Evolutionary conservation across 169 alveolate species (phyloP).

Genomic region (Plasmodium inui): DNA sequence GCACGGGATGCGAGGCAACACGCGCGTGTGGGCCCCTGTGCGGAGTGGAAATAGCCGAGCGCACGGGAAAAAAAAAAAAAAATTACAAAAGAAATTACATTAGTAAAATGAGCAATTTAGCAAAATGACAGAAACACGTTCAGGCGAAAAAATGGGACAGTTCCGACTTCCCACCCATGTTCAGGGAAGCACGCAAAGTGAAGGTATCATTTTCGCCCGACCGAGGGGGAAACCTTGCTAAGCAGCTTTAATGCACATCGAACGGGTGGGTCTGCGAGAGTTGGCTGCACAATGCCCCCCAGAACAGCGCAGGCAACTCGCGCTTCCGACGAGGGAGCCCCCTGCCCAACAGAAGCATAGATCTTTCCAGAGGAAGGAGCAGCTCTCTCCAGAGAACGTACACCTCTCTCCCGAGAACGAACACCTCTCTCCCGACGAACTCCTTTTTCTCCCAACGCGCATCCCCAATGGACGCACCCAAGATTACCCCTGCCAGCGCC

Average conservation of each 20-base stretch:
- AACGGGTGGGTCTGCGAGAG: not conserved
- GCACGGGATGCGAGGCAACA: not conserved
- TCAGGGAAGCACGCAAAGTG: not conserved
- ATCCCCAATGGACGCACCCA: not conserved
- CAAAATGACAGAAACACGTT: not conserved
- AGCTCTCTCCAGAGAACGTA: not conserved
- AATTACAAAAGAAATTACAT: not conserved
- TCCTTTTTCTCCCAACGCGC: too few relatives aligned
- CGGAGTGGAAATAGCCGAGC: not conserved
- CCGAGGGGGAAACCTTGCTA: not conserved
- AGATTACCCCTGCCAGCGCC: not conserved
- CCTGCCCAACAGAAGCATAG: too few relatives aligned
- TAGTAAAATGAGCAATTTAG: not conserved
- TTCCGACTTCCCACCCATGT: not conserved
- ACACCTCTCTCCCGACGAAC: not conserved
- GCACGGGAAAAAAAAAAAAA: slow-evolving; percentile 1
- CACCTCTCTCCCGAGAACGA: too few relatives aligned
- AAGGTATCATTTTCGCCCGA: not conserved
- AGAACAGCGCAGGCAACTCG: not conserved
- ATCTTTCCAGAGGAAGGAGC: not conserved
- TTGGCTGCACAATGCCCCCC: not conserved
- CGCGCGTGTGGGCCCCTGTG: not conserved
- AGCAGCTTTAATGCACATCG: not conserved
- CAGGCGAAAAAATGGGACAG: not conserved
- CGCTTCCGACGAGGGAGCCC: not conserved